Percentiles rank a stretch among this genome's conserved stretches.
These are phyloP conservation scores for Heterobasidion occidentale DNA, from an alignment of 1,284 basidiomycete genomes.

Conservation along the genomic window DNA sequence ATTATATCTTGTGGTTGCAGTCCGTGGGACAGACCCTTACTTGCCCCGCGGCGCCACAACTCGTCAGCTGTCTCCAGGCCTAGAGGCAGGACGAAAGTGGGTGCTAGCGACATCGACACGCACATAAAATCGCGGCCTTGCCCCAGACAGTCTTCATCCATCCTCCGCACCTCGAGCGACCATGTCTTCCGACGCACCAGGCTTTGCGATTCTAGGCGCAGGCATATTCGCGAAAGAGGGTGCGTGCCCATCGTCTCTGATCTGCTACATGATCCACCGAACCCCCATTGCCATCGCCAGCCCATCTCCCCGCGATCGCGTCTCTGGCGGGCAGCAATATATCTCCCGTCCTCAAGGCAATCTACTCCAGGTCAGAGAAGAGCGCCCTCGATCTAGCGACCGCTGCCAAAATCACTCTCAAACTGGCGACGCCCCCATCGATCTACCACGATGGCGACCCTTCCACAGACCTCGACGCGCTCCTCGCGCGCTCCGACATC, in stretches of 20 bases:
- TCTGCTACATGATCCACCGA: conserved; percentile 6
- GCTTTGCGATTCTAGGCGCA: conserved; percentile 64
- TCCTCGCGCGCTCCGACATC: conserved; percentile 63
- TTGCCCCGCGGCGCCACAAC: background rate
- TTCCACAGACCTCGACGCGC: conserved; percentile 45
- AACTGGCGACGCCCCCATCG: conserved; percentile 31
- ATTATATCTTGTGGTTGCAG: no score
- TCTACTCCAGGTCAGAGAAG: conserved; percentile 74
- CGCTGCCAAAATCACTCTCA: conserved; percentile 33
- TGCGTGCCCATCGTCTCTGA: conserved; percentile 16
- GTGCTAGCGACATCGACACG: no score
- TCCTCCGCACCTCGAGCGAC: background rate
- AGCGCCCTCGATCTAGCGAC: conserved; percentile 47
- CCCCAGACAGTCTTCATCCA: background rate
- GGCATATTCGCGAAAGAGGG: conserved; percentile 71
- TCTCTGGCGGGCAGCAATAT: conserved; percentile 30
- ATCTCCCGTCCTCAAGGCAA: conserved; percentile 46
- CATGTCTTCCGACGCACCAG: conserved; percentile 11
- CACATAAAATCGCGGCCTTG: background rate
- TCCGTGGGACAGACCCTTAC: no score
- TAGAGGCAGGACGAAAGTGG: background rate
- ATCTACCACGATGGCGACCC: conserved; percentile 50
- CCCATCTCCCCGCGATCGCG: conserved; percentile 67
- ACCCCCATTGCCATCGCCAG: conserved; percentile 24
- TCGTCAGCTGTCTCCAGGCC: background rate